Base-by-base conservation (phyloP, 1,139 yeast species). In the Saccharomyces hybrid region DNA sequence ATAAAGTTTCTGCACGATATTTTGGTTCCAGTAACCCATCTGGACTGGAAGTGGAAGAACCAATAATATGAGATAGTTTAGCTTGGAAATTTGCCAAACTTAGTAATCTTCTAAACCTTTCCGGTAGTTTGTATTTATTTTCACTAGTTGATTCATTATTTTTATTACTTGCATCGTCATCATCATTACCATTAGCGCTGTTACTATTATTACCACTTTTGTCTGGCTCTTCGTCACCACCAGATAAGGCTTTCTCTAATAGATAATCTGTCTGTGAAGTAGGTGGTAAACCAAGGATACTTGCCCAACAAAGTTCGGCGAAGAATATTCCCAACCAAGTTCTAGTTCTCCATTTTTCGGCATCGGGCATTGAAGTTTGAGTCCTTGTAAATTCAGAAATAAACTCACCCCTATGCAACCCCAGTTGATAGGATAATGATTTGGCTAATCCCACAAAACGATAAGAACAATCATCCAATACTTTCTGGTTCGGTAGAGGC, bases 401-500 rank as follows among this genome's bases (percentile, higher is more conserved):
- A 66, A 90, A 91, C 66, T 88, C 88, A 20, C 97, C 97, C 60
- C 97, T 76, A 68, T 91, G 98, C 58, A 91, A 75, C n/a, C 98
- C 98, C 47, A 91, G 73, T 67, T 91, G 98, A 64, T 87, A 80
- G 0, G 95, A 88, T 51, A 91, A 73, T 56, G 86, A 84, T 62
- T 89, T 89, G 2, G 96, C 96, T 50, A 90, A 75, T 0, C 96
- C 95, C 25, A 88, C 82, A 69, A 89, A 90, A 63, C 98, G 76
- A 65, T 89, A 90, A 1, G 96, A 86, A 63, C 95, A 85, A 67
- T 91, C 98, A 71, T 91, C 98, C 57, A 91, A 76, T 8, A 91
- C 95, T 64, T 90, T 91, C 67, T 88, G 95, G 65, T 90, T 90
- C 0, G 98, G 97, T 49, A 91, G 72, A 0, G 97, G 97, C 98